phyloP scores from a whole-genome alignment of 768 basidiomycete genomes.

The Cyclocybe cylindracea region DNA sequence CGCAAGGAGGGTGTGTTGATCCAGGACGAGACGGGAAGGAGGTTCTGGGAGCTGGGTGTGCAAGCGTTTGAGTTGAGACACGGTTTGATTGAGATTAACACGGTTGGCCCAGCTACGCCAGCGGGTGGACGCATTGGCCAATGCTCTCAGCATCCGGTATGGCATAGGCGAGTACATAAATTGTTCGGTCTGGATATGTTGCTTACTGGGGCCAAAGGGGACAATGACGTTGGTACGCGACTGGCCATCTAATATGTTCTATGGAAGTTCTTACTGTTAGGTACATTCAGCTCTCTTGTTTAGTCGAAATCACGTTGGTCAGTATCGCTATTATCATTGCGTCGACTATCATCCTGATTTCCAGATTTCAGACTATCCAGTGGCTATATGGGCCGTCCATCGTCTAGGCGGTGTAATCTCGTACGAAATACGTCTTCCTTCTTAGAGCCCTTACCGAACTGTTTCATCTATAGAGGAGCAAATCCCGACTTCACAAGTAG shows the following conservation, averaged over 20 bases:
- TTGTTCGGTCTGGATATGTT: neutral
- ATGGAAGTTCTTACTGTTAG: neutral
- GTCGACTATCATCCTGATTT: neutral
- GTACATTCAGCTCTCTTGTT: constrained; percentile 56
- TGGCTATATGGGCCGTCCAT: constrained; percentile 58
- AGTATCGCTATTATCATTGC: constrained; percentile 9
- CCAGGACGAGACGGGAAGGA: constrained; percentile 48
- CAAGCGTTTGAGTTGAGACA: neutral
- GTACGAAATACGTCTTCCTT: constrained; percentile 34
- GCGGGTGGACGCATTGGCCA: constrained; percentile 52
- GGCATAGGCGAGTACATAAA: constrained; percentile 37
- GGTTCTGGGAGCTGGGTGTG: constrained; percentile 38
- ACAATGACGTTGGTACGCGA: constrained; percentile 49
- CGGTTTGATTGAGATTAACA: neutral
- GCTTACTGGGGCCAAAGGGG: constrained; percentile 27
- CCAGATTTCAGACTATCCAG: constrained; percentile 48
- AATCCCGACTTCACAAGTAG: constrained; percentile 56
- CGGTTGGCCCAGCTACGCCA: constrained; percentile 37
- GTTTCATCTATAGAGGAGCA: constrained; percentile 37
- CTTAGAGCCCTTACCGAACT: neutral
- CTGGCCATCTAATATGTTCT: neutral
- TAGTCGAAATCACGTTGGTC: constrained; percentile 68
- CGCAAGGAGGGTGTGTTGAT: too few relatives aligned
- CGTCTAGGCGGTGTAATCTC: constrained; percentile 57
- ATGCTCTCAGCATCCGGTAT: constrained; percentile 42